A percentile compares a stretch with the other conserved stretches of the same genome.
These are phyloP conservation scores for Capsicum rhomboideum DNA, from an alignment of 257 asterid species.

Conservation along the genomic window DNA sequence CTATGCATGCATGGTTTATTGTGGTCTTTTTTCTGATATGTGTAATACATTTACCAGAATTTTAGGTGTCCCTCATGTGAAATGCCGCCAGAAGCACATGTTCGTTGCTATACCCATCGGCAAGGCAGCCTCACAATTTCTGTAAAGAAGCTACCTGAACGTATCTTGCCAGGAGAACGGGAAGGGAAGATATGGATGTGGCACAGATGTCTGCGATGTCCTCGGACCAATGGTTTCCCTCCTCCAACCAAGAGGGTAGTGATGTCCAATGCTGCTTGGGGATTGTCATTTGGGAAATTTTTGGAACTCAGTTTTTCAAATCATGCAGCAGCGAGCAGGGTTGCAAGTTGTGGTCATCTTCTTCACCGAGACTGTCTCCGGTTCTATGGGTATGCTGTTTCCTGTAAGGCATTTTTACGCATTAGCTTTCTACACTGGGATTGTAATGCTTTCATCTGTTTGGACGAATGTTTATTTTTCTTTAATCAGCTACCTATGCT, in stretches of 20 bases:
- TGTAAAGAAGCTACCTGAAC: slow-evolving; percentile 78
- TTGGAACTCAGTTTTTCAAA: slow-evolving; percentile 96
- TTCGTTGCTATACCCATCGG: slow-evolving; percentile 89
- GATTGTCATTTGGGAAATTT: slow-evolving; percentile 92
- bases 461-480: background rate
- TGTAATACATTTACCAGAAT: slow-evolving; percentile 34
- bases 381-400: slow-evolving; percentile 72
- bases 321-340: slow-evolving; percentile 99
- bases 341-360: slow-evolving; percentile 97
- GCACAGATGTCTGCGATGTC: slow-evolving; percentile 96
- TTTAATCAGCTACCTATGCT: background rate
- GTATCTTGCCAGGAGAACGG: slow-evolving; percentile 61
- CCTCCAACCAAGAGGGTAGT: slow-evolving; percentile 88
- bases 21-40: slow-evolving; percentile 1
- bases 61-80: slow-evolving; percentile 79
- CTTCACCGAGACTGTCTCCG: slow-evolving; percentile 95
- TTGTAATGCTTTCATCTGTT: background rate
- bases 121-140: slow-evolving; percentile 95
- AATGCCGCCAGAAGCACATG: slow-evolving; percentile 96
- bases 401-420: slow-evolving; percentile 1
- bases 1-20: background rate
- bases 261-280: slow-evolving; percentile 99
- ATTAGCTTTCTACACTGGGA: background rate
- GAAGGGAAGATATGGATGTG: slow-evolving; percentile 99
- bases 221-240: slow-evolving; percentile 76